phyloP scores from a whole-genome alignment of 331 rosid genomes.

The Quercus phellos region DNA sequence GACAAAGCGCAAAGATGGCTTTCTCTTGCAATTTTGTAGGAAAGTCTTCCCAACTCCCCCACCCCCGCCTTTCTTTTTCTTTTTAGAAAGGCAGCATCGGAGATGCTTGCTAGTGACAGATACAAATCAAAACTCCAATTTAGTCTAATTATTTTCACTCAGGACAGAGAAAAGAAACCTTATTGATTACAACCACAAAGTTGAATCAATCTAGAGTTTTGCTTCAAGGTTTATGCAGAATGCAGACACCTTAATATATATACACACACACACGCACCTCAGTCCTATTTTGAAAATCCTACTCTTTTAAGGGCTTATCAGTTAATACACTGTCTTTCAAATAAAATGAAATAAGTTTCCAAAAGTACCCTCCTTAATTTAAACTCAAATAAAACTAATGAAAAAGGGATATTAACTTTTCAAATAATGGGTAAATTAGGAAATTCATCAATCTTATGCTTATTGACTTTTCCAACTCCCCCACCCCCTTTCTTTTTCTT shows the following conservation, averaged over 20 bases:
- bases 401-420: no score
- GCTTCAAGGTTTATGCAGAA: not conserved
- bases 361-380: no score
- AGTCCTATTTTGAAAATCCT: no score
- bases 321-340: no score
- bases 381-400: no score
- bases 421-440: no score
- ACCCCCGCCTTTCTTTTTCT: not conserved
- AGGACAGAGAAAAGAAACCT: not conserved
- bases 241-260: not conserved
- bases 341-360: no score
- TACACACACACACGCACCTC: fast-evolving
- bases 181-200: not conserved
- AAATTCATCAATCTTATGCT: no score
- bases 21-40: not conserved
- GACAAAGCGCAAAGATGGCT: not conserved
- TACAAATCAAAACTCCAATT: not conserved
- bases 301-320: no score
- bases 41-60: not conserved
- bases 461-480: no score
- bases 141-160: not conserved
- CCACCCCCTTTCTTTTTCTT: not conserved
- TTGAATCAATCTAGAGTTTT: not conserved
- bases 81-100: not conserved
- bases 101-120: not conserved